A percentile compares a stretch with the other conserved stretches of the same genome.
These are phyloP conservation scores for Brassica cretica DNA, from an alignment of 345 rosid species.

Conservation along the genomic window DNA sequence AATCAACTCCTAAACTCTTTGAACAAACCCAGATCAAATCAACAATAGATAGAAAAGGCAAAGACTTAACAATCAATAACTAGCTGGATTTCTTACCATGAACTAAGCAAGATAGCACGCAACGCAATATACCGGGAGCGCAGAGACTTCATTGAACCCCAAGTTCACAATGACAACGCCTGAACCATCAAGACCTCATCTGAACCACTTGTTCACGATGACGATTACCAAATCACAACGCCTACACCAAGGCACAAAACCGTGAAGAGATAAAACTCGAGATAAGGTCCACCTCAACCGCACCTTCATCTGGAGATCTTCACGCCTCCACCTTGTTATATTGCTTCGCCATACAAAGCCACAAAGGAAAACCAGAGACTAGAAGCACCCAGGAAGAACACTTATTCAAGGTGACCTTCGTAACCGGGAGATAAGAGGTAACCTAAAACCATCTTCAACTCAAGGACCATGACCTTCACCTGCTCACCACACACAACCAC, in stretches of 20 bases:
- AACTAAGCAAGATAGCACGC: too few relatives aligned
- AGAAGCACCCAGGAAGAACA: too few relatives aligned
- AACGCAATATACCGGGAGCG: neutral
- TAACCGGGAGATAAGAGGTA: neutral
- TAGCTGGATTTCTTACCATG: too few relatives aligned
- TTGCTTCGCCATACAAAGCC: too few relatives aligned
- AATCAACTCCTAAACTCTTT: too few relatives aligned
- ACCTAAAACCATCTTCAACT: neutral
- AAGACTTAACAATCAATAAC: too few relatives aligned
- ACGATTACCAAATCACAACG: neutral
- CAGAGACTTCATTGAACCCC: neutral
- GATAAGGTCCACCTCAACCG: too few relatives aligned
- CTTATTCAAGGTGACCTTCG: neutral
- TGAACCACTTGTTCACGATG: neutral
- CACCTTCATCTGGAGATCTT: too few relatives aligned
- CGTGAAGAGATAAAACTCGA: neutral
- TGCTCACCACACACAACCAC: neutral
- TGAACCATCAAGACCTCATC: neutral
- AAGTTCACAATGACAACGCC: neutral
- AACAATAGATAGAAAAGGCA: too few relatives aligned
- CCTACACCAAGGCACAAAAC: neutral
- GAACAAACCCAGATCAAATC: too few relatives aligned
- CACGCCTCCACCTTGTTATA: too few relatives aligned
- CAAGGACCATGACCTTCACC: neutral
- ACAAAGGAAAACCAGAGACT: too few relatives aligned